These are phyloP conservation scores for Pulicaria dysenterica DNA, from an alignment of 129 eudicot genomes.

Conservation along the genomic window DNA sequence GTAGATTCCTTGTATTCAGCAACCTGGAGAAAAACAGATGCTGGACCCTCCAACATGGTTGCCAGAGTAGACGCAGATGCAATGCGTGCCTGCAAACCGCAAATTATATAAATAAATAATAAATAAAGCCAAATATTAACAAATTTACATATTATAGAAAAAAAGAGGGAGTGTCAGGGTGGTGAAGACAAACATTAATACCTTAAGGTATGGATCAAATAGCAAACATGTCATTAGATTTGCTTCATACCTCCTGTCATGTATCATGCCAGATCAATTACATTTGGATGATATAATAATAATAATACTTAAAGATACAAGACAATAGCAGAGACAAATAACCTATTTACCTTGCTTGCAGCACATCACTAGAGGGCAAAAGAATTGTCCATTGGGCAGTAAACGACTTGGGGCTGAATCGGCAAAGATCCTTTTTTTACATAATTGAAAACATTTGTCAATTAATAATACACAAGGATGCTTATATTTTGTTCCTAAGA, in stretches of 20 bases:
- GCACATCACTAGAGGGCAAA: slow-evolving; percentile 90
- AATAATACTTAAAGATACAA: slow-evolving; percentile 10
- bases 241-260: slow-evolving; percentile 74
- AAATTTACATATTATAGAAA: neutral
- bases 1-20: slow-evolving; percentile 81
- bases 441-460: slow-evolving; percentile 28
- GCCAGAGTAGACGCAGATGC: slow-evolving; percentile 79
- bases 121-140: neutral
- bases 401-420: slow-evolving; percentile 79
- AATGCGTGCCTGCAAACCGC: slow-evolving; percentile 61
- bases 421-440: slow-evolving; percentile 83
- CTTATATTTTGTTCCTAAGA: neutral
- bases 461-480: slow-evolving; percentile 2
- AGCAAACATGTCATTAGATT: slow-evolving; percentile 89
- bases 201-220: slow-evolving; percentile 91
- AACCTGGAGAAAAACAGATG: slow-evolving; percentile 84
- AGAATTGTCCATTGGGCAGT: slow-evolving; percentile 86
- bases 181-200: slow-evolving; percentile 16
- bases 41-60: slow-evolving; percentile 85
- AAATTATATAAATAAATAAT: slow-evolving; percentile 8
- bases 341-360: slow-evolving; percentile 74
- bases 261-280: slow-evolving; percentile 17
- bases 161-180: neutral
- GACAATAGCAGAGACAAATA: slow-evolving; percentile 7
- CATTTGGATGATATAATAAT: neutral